Evolutionary conservation across 2,329 filamentous ascomycete species (phyloP).

Genomic region (Fusarium domesticum): DNA sequence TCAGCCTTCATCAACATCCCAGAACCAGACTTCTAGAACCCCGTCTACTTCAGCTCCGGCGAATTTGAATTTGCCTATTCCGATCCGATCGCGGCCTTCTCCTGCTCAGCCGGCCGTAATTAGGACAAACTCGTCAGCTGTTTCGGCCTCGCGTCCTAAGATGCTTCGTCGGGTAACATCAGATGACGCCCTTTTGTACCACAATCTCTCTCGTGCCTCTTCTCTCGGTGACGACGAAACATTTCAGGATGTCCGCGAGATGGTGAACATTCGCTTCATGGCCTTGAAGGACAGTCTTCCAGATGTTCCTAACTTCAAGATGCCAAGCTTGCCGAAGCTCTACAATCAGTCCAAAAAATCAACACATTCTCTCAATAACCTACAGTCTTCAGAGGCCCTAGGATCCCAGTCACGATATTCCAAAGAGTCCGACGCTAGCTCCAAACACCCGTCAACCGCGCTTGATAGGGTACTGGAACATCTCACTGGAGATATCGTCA

Average conservation of each 20-base stretch:
- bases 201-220: constrained; percentile 72
- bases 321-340: constrained; percentile 60
- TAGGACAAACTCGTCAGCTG: constrained; percentile 7
- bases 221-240: constrained; percentile 80
- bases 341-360: constrained; percentile 34
- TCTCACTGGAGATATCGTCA: constrained; percentile 78
- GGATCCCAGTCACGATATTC: constrained; percentile 27
- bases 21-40: constrained; percentile 2
- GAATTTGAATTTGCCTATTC: constrained; percentile 7
- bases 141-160: constrained; percentile 23
- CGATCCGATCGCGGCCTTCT: constrained; percentile 2
- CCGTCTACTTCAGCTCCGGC: constrained; percentile 4
- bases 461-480: constrained; percentile 59
- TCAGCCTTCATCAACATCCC: constrained; percentile 8
- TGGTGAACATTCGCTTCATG: constrained; percentile 86
- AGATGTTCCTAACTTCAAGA: constrained; percentile 73
- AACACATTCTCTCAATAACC: constrained; percentile 32
- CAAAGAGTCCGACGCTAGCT: constrained; percentile 8
- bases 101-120: constrained; percentile 7
- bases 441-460: constrained; percentile 29
- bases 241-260: constrained; percentile 76
- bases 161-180: constrained; percentile 36
- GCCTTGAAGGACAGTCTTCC: constrained; percentile 85
- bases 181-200: constrained; percentile 75
- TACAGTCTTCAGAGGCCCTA: constrained; percentile 27